A percentile compares a stretch with the other conserved stretches of the same genome.
These are phyloP conservation scores for Russula earlei DNA, from an alignment of 768 basidiomycete genomes.

Conservation along the genomic window DNA sequence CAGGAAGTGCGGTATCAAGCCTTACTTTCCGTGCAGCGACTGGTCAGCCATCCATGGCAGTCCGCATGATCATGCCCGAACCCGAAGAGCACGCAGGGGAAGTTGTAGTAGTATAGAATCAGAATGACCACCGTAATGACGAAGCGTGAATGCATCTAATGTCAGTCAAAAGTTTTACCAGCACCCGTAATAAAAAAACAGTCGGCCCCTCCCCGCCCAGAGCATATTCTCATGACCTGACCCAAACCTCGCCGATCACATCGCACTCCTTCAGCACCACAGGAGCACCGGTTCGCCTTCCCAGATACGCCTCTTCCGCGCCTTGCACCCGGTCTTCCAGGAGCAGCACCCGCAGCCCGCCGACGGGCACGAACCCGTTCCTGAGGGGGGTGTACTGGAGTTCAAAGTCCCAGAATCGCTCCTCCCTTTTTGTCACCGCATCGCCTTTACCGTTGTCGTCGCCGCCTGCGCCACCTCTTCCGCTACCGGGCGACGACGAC, in stretches of 20 bases:
- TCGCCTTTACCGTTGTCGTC: conserved; percentile 15
- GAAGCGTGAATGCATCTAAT: conserved; percentile 8
- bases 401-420: conserved; percentile 45
- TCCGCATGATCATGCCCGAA: conserved; percentile 30
- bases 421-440: conserved; percentile 16
- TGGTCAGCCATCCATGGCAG: conserved; percentile 86
- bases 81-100: neutral
- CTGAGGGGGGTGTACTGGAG: conserved; percentile 50
- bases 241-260: conserved; percentile 63
- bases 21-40: conserved; percentile 79
- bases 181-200: neutral
- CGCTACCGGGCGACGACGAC: too few species aligned
- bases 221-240: conserved; percentile 23
- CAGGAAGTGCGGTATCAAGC: conserved; percentile 90
- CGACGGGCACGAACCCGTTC: conserved; percentile 52
- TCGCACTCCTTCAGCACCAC: conserved; percentile 61
- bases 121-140: conserved; percentile 3
- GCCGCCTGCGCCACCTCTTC: conserved; percentile 9
- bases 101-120: neutral
- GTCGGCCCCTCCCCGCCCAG: neutral
- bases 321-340: conserved; percentile 44
- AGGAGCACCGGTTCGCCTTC: conserved; percentile 20
- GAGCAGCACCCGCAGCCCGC: conserved; percentile 64
- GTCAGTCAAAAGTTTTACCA: neutral
- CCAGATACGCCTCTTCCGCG: conserved; percentile 21